Evolutionary conservation across 768 basidiomycete genomes (phyloP).

Genomic region (Phylloporus sp.): DNA sequence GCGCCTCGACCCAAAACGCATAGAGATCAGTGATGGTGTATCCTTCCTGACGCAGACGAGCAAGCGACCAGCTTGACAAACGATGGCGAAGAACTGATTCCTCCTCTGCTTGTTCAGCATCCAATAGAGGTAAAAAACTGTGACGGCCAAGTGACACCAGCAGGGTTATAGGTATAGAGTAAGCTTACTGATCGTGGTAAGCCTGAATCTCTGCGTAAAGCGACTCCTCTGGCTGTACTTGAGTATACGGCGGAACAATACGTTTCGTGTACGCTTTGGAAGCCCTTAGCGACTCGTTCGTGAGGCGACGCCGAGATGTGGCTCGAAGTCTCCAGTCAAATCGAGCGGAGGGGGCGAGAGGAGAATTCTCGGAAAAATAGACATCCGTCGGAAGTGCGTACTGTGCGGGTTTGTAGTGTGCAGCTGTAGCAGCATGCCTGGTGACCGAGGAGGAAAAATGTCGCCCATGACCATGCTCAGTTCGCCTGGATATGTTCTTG

Average conservation of each 20-base stretch:
- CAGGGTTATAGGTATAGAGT: background rate
- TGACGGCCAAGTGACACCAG: background rate
- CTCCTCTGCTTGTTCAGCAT: conserved; percentile 62
- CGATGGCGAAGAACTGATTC: conserved; percentile 59
- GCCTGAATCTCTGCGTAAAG: conserved; percentile 48
- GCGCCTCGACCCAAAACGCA: conserved; percentile 67
- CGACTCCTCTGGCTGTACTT: conserved; percentile 36
- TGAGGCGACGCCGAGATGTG: conserved; percentile 36
- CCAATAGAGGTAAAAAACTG: conserved; percentile 47
- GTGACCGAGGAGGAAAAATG: conserved; percentile 18
- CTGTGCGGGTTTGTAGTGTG: conserved; percentile 12
- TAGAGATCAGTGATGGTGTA: conserved; percentile 64
- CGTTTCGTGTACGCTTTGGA: conserved; percentile 34
- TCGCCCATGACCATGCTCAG: background rate
- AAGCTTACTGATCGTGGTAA: conserved; percentile 52
- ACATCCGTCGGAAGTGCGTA: conserved; percentile 24
- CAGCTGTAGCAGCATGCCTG: conserved; percentile 2
- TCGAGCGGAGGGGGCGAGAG: conserved; percentile 29
- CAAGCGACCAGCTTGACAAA: conserved; percentile 62
- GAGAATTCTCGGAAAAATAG: conserved; percentile 30
- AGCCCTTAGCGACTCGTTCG: conserved; percentile 10
- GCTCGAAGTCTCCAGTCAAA: conserved; percentile 65
- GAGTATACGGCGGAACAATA: conserved; percentile 33
- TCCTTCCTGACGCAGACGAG: conserved; percentile 61
- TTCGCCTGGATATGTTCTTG: conserved; percentile 12